These are phyloP conservation scores for Acmispon strigosus DNA, from an alignment of 306 rosid genomes.

Conservation along the genomic window DNA sequence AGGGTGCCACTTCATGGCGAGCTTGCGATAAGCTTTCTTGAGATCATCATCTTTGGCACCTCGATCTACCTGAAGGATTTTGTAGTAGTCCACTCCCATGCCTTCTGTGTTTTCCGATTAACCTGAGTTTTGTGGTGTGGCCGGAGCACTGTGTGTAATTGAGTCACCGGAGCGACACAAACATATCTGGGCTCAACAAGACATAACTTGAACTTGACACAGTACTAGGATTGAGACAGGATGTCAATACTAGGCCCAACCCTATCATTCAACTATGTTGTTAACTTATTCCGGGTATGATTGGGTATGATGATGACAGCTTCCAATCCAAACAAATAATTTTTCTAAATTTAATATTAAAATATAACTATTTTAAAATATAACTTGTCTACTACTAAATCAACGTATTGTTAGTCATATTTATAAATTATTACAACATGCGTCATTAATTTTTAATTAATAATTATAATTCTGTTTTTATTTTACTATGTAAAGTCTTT, in stretches of 20 bases:
- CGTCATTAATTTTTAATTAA: too few relatives aligned
- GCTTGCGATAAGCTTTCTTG: slow-evolving; percentile 75
- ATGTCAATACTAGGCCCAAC: background rate
- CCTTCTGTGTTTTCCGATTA: slow-evolving; percentile 1
- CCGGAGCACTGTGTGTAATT: slow-evolving; percentile 7
- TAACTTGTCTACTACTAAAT: too few relatives aligned
- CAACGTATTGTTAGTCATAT: too few relatives aligned
- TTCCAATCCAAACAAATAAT: too few relatives aligned
- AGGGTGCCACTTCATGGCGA: slow-evolving; percentile 57
- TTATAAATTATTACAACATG: too few relatives aligned
- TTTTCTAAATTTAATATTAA: too few relatives aligned
- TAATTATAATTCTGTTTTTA: too few relatives aligned
- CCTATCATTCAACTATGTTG: background rate
- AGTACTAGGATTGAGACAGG: background rate
- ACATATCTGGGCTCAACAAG: background rate
- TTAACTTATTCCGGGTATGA: too few relatives aligned
- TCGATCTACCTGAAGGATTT: slow-evolving; percentile 81
- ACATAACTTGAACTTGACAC: background rate
- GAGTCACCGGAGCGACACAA: background rate
- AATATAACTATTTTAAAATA: too few relatives aligned
- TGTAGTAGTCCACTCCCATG: slow-evolving; percentile 91
- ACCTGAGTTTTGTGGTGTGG: slow-evolving; percentile 4
- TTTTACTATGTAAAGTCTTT: too few relatives aligned
- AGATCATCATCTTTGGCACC: slow-evolving; percentile 80
- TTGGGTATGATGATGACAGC: too few relatives aligned